Conservation (phyloP, 2,329 filamentous ascomycete species). For the Pochonia chlamydosporia region DNA sequence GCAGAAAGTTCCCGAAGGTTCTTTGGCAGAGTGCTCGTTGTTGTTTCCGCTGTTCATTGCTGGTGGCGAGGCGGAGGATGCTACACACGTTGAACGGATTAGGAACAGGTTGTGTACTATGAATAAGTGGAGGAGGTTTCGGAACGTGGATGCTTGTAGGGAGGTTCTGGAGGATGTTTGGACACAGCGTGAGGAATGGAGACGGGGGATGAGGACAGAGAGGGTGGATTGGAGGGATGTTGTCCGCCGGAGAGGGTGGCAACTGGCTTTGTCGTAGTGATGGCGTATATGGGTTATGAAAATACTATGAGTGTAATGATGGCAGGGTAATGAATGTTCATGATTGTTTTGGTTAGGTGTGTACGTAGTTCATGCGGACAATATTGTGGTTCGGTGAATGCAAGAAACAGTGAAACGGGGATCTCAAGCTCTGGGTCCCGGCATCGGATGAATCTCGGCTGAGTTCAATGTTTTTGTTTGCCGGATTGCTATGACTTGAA, state of each 20-base stretch:
- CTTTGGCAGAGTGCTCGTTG: constrained; percentile 10
- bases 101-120: constrained; percentile 3
- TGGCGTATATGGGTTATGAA: too few relatives aligned
- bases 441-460: too few relatives aligned
- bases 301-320: too few relatives aligned
- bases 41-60: constrained; percentile 13
- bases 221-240: constrained; percentile 8
- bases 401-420: too few relatives aligned
- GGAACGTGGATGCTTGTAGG: constrained; percentile 5
- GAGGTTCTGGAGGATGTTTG: constrained; percentile 8
- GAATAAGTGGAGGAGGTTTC: constrained; percentile 7
- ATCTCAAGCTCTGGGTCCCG: too few relatives aligned
- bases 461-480: too few relatives aligned
- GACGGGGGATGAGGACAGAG: not conserved
- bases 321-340: too few relatives aligned
- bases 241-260: constrained; percentile 7
- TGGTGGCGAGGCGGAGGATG: constrained; percentile 11
- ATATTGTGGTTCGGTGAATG: too few relatives aligned
- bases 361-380: too few relatives aligned
- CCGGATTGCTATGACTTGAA: too few relatives aligned
- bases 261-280: constrained; percentile 8
- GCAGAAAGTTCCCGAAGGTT: constrained; percentile 7
- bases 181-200: not conserved
- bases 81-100: constrained; percentile 3
- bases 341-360: too few relatives aligned